Conservation (phyloP, 2,329 filamentous ascomycete species). For the Aspergillus quadrilineatus region DNA sequence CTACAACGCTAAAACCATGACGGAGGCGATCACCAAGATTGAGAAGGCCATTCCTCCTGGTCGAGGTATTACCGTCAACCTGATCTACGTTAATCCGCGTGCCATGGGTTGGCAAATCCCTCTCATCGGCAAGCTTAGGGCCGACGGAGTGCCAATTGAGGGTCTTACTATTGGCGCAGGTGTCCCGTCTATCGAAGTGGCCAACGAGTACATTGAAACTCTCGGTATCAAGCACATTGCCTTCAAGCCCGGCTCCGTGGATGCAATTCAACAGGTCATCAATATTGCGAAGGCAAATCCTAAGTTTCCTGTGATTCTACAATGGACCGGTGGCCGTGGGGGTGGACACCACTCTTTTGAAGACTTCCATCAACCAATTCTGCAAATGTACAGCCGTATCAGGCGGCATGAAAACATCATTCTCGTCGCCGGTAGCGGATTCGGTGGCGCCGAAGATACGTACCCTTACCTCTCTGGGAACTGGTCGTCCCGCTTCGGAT, state of each 20-base stretch:
- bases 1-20: constrained; percentile 80
- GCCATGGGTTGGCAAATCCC: constrained; percentile 94
- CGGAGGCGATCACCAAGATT: constrained; percentile 77
- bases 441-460: constrained; percentile 83
- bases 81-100: constrained; percentile 87
- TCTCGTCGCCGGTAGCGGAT: constrained; percentile 83
- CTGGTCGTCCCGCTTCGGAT: constrained; percentile 84
- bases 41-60: constrained; percentile 80
- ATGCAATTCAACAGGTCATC: constrained; percentile 84
- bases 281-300: constrained; percentile 92
- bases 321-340: constrained; percentile 91
- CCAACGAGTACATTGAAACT: constrained; percentile 89
- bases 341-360: constrained; percentile 93
- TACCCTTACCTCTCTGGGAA: constrained; percentile 87
- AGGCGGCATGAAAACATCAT: constrained; percentile 83
- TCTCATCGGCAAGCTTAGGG: constrained; percentile 72
- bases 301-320: constrained; percentile 80
- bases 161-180: constrained; percentile 89
- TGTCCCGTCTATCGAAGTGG: constrained; percentile 89
- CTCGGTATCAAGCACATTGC: constrained; percentile 88
- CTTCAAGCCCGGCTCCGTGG: constrained; percentile 87
- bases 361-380: constrained; percentile 87
- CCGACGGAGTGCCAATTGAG: constrained; percentile 86
- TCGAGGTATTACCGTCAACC: constrained; percentile 82
- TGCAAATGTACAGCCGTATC: constrained; percentile 88